Percentiles rank a stretch among this genome's conserved stretches.
Evolutionary conservation across 805 yeast genomes (phyloP).

Genomic region (Metschnikowia borealis): DNA sequence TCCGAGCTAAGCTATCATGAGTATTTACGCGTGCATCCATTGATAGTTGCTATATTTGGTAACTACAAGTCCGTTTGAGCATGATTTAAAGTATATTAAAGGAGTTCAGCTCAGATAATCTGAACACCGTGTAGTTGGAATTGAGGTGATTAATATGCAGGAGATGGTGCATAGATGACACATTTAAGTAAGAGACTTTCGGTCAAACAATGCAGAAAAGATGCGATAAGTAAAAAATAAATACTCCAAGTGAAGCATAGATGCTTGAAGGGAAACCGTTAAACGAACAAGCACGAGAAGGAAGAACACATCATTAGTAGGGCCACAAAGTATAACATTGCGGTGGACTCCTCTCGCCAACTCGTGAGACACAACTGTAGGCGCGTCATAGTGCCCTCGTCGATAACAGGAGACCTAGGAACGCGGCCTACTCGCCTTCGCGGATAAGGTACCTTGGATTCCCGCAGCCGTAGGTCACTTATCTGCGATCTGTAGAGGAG

Average conservation of each 20-base stretch:
- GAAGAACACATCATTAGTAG: background rate
- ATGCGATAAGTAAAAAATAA: background rate
- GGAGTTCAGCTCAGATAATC: no score
- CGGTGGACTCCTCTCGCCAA: background rate
- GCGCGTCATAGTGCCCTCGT: background rate
- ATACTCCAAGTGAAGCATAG: background rate
- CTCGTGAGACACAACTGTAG: background rate
- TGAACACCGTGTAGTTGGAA: background rate
- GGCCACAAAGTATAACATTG: background rate
- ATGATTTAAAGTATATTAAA: no score
- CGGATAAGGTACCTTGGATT: slow-evolving; percentile 1
- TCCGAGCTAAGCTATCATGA: no score
- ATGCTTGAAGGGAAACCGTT: background rate
- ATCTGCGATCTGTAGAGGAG: slow-evolving; percentile 15
- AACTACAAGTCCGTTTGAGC: no score
- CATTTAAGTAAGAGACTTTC: background rate
- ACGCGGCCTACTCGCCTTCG: background rate
- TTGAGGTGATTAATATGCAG: background rate
- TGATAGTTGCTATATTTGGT: no score
- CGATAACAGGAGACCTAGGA: background rate
- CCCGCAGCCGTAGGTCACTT: slow-evolving; percentile 6
- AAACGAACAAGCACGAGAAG: background rate
- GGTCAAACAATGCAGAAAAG: background rate
- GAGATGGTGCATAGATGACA: background rate
- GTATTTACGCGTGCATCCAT: no score